Evolutionary conservation across 371 early-diverging fungal species (phyloP).

Genomic region (Zychaea mexicana): DNA sequence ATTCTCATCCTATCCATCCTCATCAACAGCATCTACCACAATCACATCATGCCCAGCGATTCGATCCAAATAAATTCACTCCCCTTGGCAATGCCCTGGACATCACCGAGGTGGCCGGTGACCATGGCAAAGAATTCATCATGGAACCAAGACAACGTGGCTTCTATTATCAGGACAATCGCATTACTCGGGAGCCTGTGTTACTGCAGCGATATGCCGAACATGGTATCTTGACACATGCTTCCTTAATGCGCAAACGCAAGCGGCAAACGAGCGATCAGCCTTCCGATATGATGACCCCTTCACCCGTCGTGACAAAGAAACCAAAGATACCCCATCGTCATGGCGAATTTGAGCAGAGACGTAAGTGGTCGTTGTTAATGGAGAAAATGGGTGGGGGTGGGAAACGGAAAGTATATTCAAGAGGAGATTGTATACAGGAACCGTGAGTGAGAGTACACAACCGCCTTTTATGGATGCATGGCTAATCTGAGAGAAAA

Average conservation of each 20-base stretch:
- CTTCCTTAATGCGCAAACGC: constrained; percentile 44
- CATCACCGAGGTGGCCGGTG: neutral
- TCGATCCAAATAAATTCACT: neutral
- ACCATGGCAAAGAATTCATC: constrained; percentile 13
- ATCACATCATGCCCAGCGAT: neutral
- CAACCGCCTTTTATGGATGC: no score
- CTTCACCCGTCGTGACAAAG: constrained; percentile 28
- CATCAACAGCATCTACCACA: neutral
- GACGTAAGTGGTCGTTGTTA: constrained; percentile 35
- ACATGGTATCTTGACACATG: constrained; percentile 47
- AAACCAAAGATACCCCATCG: constrained; percentile 55
- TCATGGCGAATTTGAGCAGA: constrained; percentile 51
- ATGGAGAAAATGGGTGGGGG: neutral
- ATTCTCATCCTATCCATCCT: no score
- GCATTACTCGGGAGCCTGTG: constrained; percentile 42
- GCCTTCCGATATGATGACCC: constrained; percentile 22
- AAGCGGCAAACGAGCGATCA: constrained; percentile 38
- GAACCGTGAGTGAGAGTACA: no score
- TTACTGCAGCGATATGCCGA: constrained; percentile 47
- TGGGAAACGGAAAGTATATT: neutral
- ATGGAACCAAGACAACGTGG: constrained; percentile 50
- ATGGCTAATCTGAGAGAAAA: neutral
- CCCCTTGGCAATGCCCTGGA: neutral
- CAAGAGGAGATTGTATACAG: neutral
- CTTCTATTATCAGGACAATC: constrained; percentile 48